Conservation (phyloP, 2,329 filamentous ascomycete genomes). For the Beauveria sp. region DNA sequence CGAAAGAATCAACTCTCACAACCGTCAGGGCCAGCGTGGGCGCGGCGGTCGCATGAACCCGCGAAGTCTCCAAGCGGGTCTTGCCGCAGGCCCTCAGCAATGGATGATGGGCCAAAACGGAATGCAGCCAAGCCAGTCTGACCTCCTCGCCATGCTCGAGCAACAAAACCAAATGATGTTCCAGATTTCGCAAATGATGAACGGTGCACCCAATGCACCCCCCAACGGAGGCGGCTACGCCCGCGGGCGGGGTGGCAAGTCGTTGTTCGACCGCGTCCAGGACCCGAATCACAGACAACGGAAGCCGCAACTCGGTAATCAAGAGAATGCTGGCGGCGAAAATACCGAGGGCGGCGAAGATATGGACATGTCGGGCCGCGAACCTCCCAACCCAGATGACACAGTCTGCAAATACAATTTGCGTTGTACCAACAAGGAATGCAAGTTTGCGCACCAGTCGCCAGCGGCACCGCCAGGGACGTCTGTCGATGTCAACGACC, state of each 20-base stretch:
- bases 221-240: slow-evolving; percentile 32
- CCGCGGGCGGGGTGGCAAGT: slow-evolving; percentile 40
- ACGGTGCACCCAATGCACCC: slow-evolving; percentile 52
- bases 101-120: slow-evolving; percentile 37
- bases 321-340: slow-evolving; percentile 27
- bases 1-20: slow-evolving; percentile 75
- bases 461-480: slow-evolving; percentile 75
- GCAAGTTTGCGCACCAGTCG: slow-evolving; percentile 90
- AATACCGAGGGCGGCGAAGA: slow-evolving; percentile 46
- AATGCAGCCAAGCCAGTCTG: slow-evolving; percentile 38
- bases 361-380: slow-evolving; percentile 54
- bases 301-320: slow-evolving; percentile 34
- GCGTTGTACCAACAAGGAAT: slow-evolving; percentile 79
- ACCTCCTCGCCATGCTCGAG: slow-evolving; percentile 70
- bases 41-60: slow-evolving; percentile 45
- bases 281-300: slow-evolving; percentile 42
- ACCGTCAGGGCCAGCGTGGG: slow-evolving; percentile 50
- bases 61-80: slow-evolving; percentile 43
- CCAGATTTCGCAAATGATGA: slow-evolving; percentile 58
- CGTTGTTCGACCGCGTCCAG: slow-evolving; percentile 70
- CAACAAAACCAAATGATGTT: slow-evolving; percentile 84
- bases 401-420: slow-evolving; percentile 86
- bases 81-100: slow-evolving; percentile 31
- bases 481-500: slow-evolving; percentile 69
- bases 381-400: slow-evolving; percentile 51